Base-by-base conservation (phyloP, 257 asterid genomes). In the Perilla frutescens region DNA sequence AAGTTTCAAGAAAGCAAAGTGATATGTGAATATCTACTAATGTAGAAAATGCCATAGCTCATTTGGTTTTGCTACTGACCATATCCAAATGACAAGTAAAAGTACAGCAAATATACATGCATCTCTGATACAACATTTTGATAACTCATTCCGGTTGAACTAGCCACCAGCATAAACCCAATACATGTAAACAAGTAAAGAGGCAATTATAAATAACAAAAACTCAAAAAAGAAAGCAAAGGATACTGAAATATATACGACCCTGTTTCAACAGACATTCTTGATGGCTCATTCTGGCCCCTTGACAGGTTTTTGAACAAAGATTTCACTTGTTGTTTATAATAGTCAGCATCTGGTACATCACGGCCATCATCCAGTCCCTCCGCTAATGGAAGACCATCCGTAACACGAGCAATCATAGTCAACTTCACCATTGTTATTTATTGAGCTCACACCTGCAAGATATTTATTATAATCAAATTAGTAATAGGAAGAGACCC, bases 321-420 rank as follows among this genome's bases (percentile, higher is more conserved):
- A 13, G 88, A 82, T 81, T 93, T 93, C 56, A 82, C 98, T 85
- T 91, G 98, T 75, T 87, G 96, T 80, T 93, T 93, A 82, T 93
- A 93, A 68, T 71, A 79, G 77, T 93, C 98, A 53, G 91, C 76
- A 77, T 93, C 94, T 20, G 91, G 89, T 79, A 93, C 76, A 71
- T 91, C 98, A 56, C 98, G 92, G 51, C 92, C 92, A 79, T 93
- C 98, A 71, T 93, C 98, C 80, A 93, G 84, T 41, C 97, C 98
- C 85, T 93, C 98, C 56, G 83, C 98, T 60, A 93, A 76, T 0
- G 89, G 97, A 74, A 93, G 96, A 68, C 98, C 98, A 84, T 93
- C 98, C 64, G 94, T 91, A 63, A 93, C 96, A 80, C 98, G 97
- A 77, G 97, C 95, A 77, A 93, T 88, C 98, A 93, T 78, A 8